These are phyloP conservation scores for Smallanthus sonchifolius DNA, from an alignment of 129 eudicot species.

Conservation along the genomic window DNA sequence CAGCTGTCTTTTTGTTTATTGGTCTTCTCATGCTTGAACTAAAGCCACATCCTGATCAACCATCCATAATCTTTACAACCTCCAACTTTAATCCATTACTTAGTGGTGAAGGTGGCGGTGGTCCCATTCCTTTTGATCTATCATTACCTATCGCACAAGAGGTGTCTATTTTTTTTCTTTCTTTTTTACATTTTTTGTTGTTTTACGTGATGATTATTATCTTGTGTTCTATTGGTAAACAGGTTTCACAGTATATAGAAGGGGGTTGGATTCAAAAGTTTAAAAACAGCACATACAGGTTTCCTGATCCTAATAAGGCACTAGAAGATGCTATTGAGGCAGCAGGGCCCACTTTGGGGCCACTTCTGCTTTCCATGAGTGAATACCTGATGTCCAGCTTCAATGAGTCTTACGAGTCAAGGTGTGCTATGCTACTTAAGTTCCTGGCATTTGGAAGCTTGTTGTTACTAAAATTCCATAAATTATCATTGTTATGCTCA, in stretches of 20 bases:
- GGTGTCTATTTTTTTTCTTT: slow-evolving; percentile 30
- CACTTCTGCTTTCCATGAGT: slow-evolving; percentile 83
- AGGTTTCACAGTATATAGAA: slow-evolving; percentile 62
- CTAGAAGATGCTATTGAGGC: slow-evolving; percentile 81
- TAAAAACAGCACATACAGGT: slow-evolving; percentile 56
- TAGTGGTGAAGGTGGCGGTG: slow-evolving; percentile 95
- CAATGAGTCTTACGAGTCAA: slow-evolving; percentile 86
- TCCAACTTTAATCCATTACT: slow-evolving; percentile 83
- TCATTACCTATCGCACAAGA: slow-evolving; percentile 63
- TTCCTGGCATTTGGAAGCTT: slow-evolving; percentile 8
- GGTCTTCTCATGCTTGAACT: slow-evolving; percentile 80
- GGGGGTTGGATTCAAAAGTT: slow-evolving; percentile 90
- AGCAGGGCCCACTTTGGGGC: slow-evolving; percentile 90
- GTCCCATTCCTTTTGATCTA: slow-evolving; percentile 90
- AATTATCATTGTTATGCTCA: not conserved
- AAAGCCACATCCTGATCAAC: slow-evolving; percentile 93
- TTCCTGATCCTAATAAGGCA: slow-evolving; percentile 75
- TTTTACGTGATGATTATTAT: slow-evolving; percentile 5
- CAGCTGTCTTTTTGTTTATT: slow-evolving; percentile 76
- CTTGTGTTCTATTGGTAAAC: slow-evolving; percentile 21
- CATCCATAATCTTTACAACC: slow-evolving; percentile 80
- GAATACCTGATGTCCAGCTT: slow-evolving; percentile 95
- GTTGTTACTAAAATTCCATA: not conserved
- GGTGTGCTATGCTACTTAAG: slow-evolving; percentile 43
- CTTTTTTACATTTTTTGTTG: not conserved